Conservation (phyloP, 257 asterid species). For the Capsicum baccatum region DNA sequence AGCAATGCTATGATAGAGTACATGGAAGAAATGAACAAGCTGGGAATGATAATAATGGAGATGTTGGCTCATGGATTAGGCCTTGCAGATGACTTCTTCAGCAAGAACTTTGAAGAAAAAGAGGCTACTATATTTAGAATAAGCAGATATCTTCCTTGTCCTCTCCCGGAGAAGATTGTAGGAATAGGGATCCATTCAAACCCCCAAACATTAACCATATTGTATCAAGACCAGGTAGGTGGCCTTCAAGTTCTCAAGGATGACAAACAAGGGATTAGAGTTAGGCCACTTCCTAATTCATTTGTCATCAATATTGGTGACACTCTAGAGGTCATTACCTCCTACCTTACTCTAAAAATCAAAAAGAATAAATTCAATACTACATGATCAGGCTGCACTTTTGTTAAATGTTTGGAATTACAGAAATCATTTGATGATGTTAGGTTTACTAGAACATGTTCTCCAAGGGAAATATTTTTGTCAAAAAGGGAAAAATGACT, state of each 20-base stretch:
- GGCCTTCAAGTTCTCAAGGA: constrained; percentile 40
- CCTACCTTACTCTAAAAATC: no score
- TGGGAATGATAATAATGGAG: constrained; percentile 35
- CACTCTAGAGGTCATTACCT: constrained; percentile 39
- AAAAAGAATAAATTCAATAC: not conserved
- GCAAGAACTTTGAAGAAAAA: constrained; percentile 31
- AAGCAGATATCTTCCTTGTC: constrained; percentile 37
- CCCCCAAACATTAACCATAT: constrained; percentile 39
- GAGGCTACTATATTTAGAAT: constrained; percentile 32
- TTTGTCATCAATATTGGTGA: constrained; percentile 43
- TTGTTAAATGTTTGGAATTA: not conserved
- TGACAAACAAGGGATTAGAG: constrained; percentile 32
- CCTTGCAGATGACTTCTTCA: constrained; percentile 34
- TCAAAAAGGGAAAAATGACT: not conserved
- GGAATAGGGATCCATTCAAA: constrained; percentile 42
- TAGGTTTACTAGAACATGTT: no score
- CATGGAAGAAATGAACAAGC: constrained; percentile 38
- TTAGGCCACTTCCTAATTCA: constrained; percentile 34
- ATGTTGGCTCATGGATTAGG: constrained; percentile 43
- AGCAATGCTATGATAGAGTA: constrained; percentile 38
- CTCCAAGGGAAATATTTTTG: not conserved
- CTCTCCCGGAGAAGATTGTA: constrained; percentile 33
- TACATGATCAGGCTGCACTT: not conserved
- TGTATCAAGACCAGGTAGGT: constrained; percentile 36
- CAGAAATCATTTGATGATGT: not conserved